These are phyloP conservation scores for Chalaropsis ovoidea DNA, from an alignment of 2,329 filamentous ascomycete species.

Conservation along the genomic window DNA sequence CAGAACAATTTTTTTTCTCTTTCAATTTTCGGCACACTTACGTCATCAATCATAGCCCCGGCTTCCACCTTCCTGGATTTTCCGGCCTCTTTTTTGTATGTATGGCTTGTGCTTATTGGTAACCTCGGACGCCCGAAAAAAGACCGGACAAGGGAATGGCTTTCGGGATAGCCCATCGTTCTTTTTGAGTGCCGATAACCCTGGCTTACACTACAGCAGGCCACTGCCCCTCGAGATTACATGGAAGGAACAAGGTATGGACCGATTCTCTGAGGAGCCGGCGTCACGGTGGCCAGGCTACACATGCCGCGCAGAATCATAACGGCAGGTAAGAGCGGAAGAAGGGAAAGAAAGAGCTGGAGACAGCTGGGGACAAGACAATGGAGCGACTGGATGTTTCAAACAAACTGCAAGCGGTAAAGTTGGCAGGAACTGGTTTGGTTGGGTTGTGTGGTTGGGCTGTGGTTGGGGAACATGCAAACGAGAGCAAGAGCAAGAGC, in stretches of 20 bases:
- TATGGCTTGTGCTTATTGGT: constrained; percentile 2
- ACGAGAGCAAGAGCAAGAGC: background rate
- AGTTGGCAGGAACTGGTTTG: background rate
- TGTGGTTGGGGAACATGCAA: background rate
- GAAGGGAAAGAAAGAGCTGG: background rate
- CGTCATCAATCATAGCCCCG: background rate
- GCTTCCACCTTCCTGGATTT: constrained; percentile 7
- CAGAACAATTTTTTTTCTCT: background rate
- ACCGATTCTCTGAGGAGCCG: background rate
- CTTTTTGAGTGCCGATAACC: background rate
- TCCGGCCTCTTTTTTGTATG: constrained; percentile 9
- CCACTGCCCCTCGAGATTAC: background rate
- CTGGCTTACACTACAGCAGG: too few species aligned
- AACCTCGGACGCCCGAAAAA: constrained; percentile 8
- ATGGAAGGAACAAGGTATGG: background rate
- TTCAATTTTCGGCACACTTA: background rate
- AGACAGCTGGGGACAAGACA: background rate
- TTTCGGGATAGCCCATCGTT: background rate
- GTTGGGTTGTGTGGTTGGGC: background rate
- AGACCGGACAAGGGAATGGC: constrained; percentile 4
- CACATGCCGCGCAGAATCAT: background rate
- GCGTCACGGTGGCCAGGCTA: background rate
- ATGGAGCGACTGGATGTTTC: background rate
- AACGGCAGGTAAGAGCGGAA: background rate
- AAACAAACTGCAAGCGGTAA: background rate